Percentiles rank a stretch among this genome's conserved stretches.
Conservation (phyloP, 2,329 filamentous ascomycete genomes). For the Pleomassaria siparia region DNA sequence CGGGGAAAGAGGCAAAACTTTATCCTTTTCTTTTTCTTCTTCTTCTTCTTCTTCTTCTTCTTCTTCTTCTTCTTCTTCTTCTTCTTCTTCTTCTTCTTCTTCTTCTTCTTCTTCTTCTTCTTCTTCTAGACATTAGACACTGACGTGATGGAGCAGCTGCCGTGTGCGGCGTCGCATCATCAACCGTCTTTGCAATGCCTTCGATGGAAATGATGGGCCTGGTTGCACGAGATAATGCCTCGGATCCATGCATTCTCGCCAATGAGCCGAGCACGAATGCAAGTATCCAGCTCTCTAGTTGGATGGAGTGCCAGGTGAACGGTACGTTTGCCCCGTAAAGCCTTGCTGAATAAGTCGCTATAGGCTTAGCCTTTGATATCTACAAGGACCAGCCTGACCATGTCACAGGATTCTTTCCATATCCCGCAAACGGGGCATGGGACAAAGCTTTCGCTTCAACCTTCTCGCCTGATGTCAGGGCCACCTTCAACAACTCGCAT, state of each 20-base stretch:
- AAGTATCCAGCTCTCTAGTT: slow-evolving; percentile 30
- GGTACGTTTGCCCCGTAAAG: slow-evolving; percentile 12
- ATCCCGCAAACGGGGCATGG: slow-evolving; percentile 34
- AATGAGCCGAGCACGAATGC: slow-evolving; percentile 25
- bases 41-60: too few relatives aligned
- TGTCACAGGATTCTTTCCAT: slow-evolving; percentile 33
- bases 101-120: too few relatives aligned
- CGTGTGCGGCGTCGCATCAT: slow-evolving; percentile 4
- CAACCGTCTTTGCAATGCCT: slow-evolving; percentile 7
- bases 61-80: too few relatives aligned
- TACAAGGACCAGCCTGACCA: too few relatives aligned
- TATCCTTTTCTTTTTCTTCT: too few relatives aligned
- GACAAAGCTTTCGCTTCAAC: slow-evolving; percentile 21
- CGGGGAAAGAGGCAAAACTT: background rate
- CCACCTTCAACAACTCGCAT: slow-evolving; percentile 34
- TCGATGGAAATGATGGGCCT: slow-evolving; percentile 6
- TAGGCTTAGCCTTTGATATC: too few relatives aligned
- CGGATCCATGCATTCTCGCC: slow-evolving; percentile 26
- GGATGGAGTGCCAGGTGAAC: slow-evolving; percentile 36
- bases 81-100: too few relatives aligned
- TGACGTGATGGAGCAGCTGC: slow-evolving; percentile 6
- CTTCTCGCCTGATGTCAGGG: slow-evolving; percentile 29
- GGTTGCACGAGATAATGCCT: slow-evolving; percentile 1
- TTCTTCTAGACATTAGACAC: background rate
- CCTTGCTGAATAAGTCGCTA: too few relatives aligned